Base-by-base conservation (phyloP, 352 stramenopile species). In the Globisporangium rhizosaccharum region DNA sequence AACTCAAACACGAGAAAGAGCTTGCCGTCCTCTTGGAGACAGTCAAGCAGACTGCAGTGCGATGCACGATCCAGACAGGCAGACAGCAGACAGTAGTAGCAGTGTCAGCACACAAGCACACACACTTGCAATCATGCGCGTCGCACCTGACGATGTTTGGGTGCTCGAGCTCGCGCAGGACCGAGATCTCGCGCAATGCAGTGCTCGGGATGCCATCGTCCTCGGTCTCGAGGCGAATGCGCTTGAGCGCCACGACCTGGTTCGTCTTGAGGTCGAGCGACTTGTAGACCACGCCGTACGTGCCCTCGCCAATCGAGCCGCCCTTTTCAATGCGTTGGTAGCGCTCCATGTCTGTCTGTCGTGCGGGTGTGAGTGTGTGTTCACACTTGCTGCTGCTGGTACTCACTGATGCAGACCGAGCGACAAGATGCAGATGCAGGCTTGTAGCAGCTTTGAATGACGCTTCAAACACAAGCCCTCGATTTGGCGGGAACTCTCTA, bases 1-100 rank as follows among this genome's bases (percentile, higher is more conserved):
- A 99, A 99, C 85, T 99, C 97, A 68, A 99, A 99, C 6, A 99
- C 96, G 36, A 99, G 84, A 70, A 99, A 99, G 36, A 99, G 90
- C 65, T 97, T 97, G 51, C 90, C 89, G 28, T 96, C 82, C 53
- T 94, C 92, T 77, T 98, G 94, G 26, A 98, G 84, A 48, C 98
- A 98, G 73, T 99, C 93, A 14, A 97, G 67, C 47, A 99, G 71
- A 20, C 82, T 91, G 62, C 23, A 37, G 48, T 53, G 20, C 28
- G 48, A 28, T 17, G 23, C 3, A n/a, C 8, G 18, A 49, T 23
- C n/a, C n/a, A 15, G 10, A 14, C 26, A n/a, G 46, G 45, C 15
- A 51, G 10, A 51, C 28, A 17, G 15, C 48, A 41, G 33, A 28
- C 23, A 4, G 45, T 17, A 36, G 41, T 7, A 51, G 18, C 8